Evolutionary conservation across 208 protist genomes (phyloP).

Genomic region (Acanthamoeba healyi): DNA sequence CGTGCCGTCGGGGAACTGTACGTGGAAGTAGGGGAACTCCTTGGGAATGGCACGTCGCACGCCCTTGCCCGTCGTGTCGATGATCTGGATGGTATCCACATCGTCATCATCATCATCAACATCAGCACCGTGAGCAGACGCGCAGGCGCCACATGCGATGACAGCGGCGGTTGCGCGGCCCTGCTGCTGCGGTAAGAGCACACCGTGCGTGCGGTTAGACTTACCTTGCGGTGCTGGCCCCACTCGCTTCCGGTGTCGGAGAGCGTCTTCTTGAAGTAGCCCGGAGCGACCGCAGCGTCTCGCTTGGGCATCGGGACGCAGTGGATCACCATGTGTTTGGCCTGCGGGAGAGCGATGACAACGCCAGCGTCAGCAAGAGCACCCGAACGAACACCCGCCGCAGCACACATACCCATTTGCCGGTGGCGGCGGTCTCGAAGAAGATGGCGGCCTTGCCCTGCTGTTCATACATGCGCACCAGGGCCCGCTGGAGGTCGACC

Average conservation of each 20-base stretch:
- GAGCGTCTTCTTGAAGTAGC: constrained; percentile 82
- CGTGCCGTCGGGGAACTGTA: constrained; percentile 78
- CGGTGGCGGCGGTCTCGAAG: constrained; percentile 75
- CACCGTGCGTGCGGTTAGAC: background rate
- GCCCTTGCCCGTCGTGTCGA: constrained; percentile 72
- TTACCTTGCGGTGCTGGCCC: constrained; percentile 72
- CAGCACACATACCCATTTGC: constrained; percentile 39
- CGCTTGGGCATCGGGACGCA: constrained; percentile 71
- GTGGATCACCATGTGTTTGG: constrained; percentile 73
- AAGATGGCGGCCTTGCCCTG: constrained; percentile 77
- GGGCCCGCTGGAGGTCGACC: constrained; percentile 22
- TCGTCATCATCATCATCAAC: too few species aligned
- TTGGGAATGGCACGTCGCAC: constrained; percentile 67
- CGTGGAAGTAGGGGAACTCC: constrained; percentile 85
- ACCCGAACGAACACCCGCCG: too few species aligned
- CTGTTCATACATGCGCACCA: constrained; percentile 71
- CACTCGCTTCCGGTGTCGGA: constrained; percentile 72
- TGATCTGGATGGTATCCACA: background rate
- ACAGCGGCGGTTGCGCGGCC: background rate
- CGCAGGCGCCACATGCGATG: background rate
- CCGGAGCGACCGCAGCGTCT: constrained; percentile 72
- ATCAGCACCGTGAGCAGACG: too few species aligned
- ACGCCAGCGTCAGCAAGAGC: too few species aligned
- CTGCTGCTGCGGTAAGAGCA: background rate
- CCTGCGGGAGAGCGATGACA: background rate